Base-by-base conservation (phyloP, 345 rosid genomes). In the Salix brachista region DNA sequence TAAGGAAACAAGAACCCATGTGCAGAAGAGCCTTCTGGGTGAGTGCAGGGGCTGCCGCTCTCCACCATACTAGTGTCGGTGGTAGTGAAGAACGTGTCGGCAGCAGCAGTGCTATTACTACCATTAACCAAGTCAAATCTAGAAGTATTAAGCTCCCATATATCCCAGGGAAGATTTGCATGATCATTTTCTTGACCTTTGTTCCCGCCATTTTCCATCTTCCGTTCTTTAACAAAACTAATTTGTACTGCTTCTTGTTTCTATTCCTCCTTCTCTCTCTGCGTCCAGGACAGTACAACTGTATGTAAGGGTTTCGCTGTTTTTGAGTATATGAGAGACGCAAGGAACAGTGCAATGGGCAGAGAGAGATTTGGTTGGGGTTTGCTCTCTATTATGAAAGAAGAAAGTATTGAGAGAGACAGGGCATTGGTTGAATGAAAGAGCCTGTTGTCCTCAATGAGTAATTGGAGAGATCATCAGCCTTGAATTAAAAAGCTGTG, bases 151-250 rank as follows among this genome's bases (percentile, higher is more conserved):
- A 73, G 66, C 74, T 75, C 80, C 84, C 83, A 78, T 26, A 74
- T 50, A 26, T 80, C 85, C 79, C 83, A 80, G 8, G 52, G 13
- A n/a, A 73, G 76, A 66, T 64, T 71, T 39, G 50, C 39, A 12
- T 56, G 67, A 62, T 56, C 21, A 50, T 64, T 56, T 14, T 18
- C 30, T 25, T 68, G 81, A 11, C 72, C 69, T 36, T 39, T 69
- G 75, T 75, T 72, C 42, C 83, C 72, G 70, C 82, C 82, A 76
- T 70, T 85, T 75, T 84, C 89, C 87, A 84, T 86, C 25, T 75
- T 77, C 10, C 3, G 28, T 36, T 25, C 16, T 25, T n/a, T 52
- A 61, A 4, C 14, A 28, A 13, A 9, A 4, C 8, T 60, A 17
- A 6, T n/a, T 60, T 39, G 65, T 25, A 18, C 42, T 42, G 11